Percentiles rank a stretch among this genome's conserved stretches.
Conservation (phyloP, 1,284 basidiomycete genomes). For the Sporisorium reilianum region DNA sequence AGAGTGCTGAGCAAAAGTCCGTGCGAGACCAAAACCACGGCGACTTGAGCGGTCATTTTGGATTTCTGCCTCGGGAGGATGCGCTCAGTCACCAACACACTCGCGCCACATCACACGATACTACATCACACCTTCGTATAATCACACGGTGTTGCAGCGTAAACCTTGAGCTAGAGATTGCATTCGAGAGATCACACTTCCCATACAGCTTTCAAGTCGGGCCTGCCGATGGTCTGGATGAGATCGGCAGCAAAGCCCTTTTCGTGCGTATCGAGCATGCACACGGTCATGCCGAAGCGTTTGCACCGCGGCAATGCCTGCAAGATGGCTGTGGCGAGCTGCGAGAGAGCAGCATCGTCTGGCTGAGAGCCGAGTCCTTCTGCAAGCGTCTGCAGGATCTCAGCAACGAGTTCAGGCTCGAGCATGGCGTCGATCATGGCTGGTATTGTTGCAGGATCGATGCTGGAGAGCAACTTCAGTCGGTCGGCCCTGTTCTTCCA, state of each 20-base stretch:
- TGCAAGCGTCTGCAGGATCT: slow-evolving; percentile 27
- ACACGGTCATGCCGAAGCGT: slow-evolving; percentile 38
- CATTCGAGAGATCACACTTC: slow-evolving; percentile 12
- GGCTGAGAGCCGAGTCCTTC: slow-evolving; percentile 6
- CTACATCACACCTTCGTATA: too few species aligned
- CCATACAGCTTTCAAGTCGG: slow-evolving; percentile 29
- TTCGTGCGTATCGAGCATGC: slow-evolving; percentile 35
- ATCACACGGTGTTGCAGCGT: neutral
- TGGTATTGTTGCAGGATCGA: slow-evolving; percentile 30
- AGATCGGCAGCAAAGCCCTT: slow-evolving; percentile 22
- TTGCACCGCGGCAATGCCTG: slow-evolving; percentile 31
- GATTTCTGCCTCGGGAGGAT: neutral
- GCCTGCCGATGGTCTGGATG: slow-evolving; percentile 16
- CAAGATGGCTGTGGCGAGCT: slow-evolving; percentile 3
- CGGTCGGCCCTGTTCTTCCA: slow-evolving; percentile 39
- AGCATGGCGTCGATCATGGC: slow-evolving; percentile 40
- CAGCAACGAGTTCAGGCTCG: slow-evolving; percentile 34
- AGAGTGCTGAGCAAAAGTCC: too few species aligned
- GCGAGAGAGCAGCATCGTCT: neutral
- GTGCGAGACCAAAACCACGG: neutral
- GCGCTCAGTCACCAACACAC: too few species aligned
- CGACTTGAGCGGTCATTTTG: neutral
- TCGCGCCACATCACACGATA: too few species aligned
- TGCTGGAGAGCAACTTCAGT: slow-evolving; percentile 13
- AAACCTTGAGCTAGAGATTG: neutral